These are phyloP conservation scores for Bryoerythrophyllum caledonicum DNA, from an alignment of 225 moss, liverwort and hornwort species.

Conservation along the genomic window DNA sequence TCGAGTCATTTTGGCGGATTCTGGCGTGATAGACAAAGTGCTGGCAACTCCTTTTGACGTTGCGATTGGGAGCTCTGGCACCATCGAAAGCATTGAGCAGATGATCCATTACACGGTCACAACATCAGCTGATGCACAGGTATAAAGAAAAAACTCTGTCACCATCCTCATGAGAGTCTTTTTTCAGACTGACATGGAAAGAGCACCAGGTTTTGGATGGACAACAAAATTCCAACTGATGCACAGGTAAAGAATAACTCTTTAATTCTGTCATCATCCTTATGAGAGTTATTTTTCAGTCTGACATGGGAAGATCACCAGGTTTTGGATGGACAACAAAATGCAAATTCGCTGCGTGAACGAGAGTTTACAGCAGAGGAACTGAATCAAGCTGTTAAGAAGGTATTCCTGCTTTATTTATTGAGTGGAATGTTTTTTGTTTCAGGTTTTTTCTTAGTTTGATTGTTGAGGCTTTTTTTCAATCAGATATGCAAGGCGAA, in stretches of 20 bases:
- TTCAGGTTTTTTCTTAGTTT: conserved; percentile 9
- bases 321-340: conserved; percentile 39
- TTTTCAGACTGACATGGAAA: conserved; percentile 11
- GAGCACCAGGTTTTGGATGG: conserved; percentile 36
- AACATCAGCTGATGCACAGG: conserved; percentile 41
- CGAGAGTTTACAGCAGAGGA: conserved; percentile 53
- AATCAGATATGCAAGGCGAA: conserved; percentile 60
- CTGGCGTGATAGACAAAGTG: conserved; percentile 60
- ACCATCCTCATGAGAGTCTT: no score
- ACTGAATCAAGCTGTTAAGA: conserved; percentile 49
- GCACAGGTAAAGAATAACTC: conserved; percentile 27
- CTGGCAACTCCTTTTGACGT: conserved; percentile 44
- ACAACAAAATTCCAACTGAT: no score
- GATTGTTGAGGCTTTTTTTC: conserved; percentile 5
- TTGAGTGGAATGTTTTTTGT: conserved; percentile 4
- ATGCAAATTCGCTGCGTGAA: conserved; percentile 41
- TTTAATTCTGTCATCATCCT: no score
- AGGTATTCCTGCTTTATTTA: conserved; percentile 32
- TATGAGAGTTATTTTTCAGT: no score
- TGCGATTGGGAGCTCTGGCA: conserved; percentile 65
- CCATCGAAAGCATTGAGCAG: conserved; percentile 62
- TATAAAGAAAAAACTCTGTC: background rate
- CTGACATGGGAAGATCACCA: conserved; percentile 22
- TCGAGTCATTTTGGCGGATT: conserved; percentile 58
- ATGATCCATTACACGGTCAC: conserved; percentile 49